phyloP scores from a whole-genome alignment of 192 early-diverging fungal genomes.

The Backusella mclennaniae region DNA sequence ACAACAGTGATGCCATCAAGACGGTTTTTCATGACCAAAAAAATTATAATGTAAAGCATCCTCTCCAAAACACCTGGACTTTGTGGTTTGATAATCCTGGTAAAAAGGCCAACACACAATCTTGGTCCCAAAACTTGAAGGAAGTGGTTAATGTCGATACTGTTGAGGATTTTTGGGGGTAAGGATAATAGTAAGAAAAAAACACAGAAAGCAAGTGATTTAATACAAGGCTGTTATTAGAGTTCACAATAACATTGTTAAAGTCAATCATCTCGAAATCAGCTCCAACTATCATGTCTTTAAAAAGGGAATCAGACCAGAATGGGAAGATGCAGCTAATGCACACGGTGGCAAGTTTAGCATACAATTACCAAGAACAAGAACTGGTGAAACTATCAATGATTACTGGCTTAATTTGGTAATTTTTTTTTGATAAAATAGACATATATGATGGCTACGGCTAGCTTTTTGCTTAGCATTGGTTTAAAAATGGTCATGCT shows the following conservation, averaged over 20 bases:
- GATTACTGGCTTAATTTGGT: constrained; percentile 85
- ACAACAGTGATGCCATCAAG: constrained; percentile 25
- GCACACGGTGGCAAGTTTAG: constrained; percentile 92
- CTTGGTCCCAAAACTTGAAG: constrained; percentile 88
- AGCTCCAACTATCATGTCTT: constrained; percentile 95
- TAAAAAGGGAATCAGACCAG: constrained; percentile 87
- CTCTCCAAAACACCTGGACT: constrained; percentile 88
- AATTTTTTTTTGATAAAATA: background rate
- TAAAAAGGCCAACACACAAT: constrained; percentile 71
- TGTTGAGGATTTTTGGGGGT: constrained; percentile 99
- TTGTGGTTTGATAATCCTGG: constrained; percentile 93
- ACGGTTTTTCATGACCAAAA: constrained; percentile 63
- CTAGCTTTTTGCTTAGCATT: background rate
- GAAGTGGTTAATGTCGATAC: constrained; percentile 86
- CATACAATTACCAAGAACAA: constrained; percentile 66
- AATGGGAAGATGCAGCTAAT: constrained; percentile 96
- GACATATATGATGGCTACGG: too few relatives aligned
- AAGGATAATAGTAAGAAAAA: background rate
- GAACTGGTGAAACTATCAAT: constrained; percentile 75
- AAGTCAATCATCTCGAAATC: constrained; percentile 66
- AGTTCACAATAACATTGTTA: constrained; percentile 80
- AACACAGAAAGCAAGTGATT: background rate
- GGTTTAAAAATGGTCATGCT: background rate
- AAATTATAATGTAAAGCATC: constrained; percentile 85
- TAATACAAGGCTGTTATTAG: background rate